These are phyloP conservation scores for Fusarium citri DNA, from an alignment of 2,329 filamentous ascomycete genomes.

Conservation along the genomic window DNA sequence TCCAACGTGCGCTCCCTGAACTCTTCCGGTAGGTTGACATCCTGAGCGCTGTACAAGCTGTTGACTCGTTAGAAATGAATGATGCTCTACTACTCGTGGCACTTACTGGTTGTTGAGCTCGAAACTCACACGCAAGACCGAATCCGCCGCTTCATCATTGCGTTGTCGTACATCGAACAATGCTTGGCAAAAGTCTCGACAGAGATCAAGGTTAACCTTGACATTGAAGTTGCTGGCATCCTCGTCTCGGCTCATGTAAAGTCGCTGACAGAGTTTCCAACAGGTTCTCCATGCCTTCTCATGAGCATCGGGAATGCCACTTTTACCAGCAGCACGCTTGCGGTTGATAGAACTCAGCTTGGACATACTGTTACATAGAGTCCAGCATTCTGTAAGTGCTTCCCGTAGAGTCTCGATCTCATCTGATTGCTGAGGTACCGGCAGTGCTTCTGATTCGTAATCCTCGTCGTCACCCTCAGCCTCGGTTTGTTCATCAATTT, in stretches of 20 bases:
- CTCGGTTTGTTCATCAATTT: slow-evolving; percentile 67
- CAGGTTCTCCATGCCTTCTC: slow-evolving; percentile 94
- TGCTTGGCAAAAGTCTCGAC: slow-evolving; percentile 90
- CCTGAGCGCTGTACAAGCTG: slow-evolving; percentile 89
- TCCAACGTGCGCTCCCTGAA: slow-evolving; percentile 92
- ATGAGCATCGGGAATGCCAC: slow-evolving; percentile 79
- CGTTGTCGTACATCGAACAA: slow-evolving; percentile 87
- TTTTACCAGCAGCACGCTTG: slow-evolving; percentile 80
- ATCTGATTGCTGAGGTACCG: slow-evolving; percentile 60
- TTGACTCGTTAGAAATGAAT: slow-evolving; percentile 42
- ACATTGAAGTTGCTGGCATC: slow-evolving; percentile 74
- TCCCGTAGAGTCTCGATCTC: slow-evolving; percentile 77
- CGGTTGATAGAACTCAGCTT: slow-evolving; percentile 86
- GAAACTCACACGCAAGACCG: slow-evolving; percentile 90
- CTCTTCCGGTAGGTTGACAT: slow-evolving; percentile 80
- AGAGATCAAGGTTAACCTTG: slow-evolving; percentile 82
- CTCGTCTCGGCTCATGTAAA: slow-evolving; percentile 85
- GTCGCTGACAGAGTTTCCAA: slow-evolving; percentile 90
- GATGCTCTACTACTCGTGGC: not conserved
- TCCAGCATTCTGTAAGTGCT: slow-evolving; percentile 91
- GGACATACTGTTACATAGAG: slow-evolving; percentile 89
- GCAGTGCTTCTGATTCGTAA: slow-evolving; percentile 58
- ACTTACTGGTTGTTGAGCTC: slow-evolving; percentile 90
- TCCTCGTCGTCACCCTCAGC: slow-evolving; percentile 66
- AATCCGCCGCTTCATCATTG: slow-evolving; percentile 83